Percentiles rank a stretch among this genome's conserved stretches.
phyloP scores from a whole-genome alignment of 73 alveolate species.

The Tetrahymena thermophila region DNA sequence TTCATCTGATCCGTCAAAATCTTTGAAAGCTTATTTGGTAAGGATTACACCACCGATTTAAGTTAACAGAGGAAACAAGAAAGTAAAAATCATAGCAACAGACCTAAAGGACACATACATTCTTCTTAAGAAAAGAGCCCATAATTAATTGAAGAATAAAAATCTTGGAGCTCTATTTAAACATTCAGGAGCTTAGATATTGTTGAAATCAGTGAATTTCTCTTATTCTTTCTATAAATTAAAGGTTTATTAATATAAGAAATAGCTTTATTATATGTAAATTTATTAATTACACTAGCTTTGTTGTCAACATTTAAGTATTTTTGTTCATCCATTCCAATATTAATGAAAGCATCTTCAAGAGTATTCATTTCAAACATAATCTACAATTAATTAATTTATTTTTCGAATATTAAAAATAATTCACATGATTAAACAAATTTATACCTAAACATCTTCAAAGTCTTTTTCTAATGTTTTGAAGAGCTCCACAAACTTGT shows the following conservation, averaged over 20 bases:
- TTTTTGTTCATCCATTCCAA: constrained; percentile 22
- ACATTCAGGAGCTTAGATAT: constrained; percentile 20
- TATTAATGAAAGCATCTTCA: constrained; percentile 33
- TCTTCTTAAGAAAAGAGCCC: constrained; percentile 17
- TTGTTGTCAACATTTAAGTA: background rate
- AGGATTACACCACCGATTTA: background rate
- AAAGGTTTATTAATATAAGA: background rate
- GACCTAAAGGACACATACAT: background rate
- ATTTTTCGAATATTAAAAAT: background rate
- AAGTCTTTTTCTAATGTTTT: background rate
- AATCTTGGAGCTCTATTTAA: constrained; percentile 8
- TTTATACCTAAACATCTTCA: background rate
- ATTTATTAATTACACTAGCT: background rate
- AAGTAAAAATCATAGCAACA: background rate
- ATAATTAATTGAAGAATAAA: background rate
- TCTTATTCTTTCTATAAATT: background rate
- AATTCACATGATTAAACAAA: background rate
- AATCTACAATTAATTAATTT: background rate
- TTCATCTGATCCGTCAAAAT: background rate
- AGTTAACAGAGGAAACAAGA: background rate
- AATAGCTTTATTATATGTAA: too few species aligned
- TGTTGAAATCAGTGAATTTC: constrained; percentile 6
- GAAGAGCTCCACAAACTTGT: background rate
- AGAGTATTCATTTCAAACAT: constrained; percentile 19
- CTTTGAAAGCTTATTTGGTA: background rate